These are phyloP conservation scores for Calamus simplicifolius DNA, from an alignment of 176 grass and related monocot species.

Conservation along the genomic window DNA sequence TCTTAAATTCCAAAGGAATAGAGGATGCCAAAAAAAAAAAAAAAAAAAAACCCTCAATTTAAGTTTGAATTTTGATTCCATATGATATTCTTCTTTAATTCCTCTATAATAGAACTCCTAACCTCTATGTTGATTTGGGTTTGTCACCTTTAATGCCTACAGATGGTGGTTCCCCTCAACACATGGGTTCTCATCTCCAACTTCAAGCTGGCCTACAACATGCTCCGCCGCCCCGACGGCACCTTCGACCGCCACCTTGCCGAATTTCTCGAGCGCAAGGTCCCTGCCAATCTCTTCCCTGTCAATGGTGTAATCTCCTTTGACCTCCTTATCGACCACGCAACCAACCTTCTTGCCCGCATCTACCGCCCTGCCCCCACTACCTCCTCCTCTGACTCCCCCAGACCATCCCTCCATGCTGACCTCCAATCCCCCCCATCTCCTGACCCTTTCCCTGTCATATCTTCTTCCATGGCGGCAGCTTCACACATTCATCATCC, in stretches of 20 bases:
- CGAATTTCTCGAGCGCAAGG: conserved; percentile 70
- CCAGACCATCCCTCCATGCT: conserved; percentile 29
- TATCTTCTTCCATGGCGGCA: conserved; percentile 98
- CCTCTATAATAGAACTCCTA: conserved; percentile 19
- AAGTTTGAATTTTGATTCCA: conserved; percentile 39
- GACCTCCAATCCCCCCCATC: conserved; percentile 43
- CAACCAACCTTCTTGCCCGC: conserved; percentile 57
- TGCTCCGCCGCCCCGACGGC: conserved; percentile 84
- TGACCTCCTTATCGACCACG: conserved; percentile 59
- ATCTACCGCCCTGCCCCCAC: conserved; percentile 53
- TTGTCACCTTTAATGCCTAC: background rate
- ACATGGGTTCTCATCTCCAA: conserved; percentile 98
- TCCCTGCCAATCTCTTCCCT: conserved; percentile 46
- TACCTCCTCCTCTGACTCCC: conserved; percentile 19
- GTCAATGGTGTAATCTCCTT: conserved; percentile 69
- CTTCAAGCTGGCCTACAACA: conserved; percentile 94
- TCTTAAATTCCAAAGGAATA: no score
- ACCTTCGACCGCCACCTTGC: conserved; percentile 85
- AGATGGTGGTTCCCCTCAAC: conserved; percentile 84
- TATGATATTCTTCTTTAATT: conserved; percentile 20
- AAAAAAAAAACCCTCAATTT: no score
- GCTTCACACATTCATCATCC: conserved; percentile 78
- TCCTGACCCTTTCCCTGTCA: conserved; percentile 69
- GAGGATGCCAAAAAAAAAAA: no score
- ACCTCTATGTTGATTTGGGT: no score